Evolutionary conservation across 73 alveolate genomes (phyloP).

Genomic region (Stentor coeruleus): DNA sequence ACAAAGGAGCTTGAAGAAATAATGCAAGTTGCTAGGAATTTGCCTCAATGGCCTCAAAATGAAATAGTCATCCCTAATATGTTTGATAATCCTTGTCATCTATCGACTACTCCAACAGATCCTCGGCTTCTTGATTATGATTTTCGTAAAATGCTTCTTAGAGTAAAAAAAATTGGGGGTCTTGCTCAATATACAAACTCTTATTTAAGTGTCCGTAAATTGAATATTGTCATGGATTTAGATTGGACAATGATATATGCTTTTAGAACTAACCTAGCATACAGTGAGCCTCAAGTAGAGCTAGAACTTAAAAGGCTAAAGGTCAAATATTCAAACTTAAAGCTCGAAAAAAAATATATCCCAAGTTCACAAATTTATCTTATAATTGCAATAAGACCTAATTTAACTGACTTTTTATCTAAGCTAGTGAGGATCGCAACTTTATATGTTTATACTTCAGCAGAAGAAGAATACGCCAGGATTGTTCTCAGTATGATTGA

Average conservation of each 20-base stretch:
- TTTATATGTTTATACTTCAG: conserved; percentile 4
- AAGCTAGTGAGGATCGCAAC: background rate
- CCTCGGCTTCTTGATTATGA: background rate
- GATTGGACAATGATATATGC: conserved; percentile 24
- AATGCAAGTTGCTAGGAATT: background rate
- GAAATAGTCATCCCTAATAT: background rate
- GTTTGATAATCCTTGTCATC: background rate
- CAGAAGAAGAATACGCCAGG: conserved; percentile 10
- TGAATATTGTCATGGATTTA: background rate
- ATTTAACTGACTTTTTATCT: background rate
- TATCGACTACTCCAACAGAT: background rate
- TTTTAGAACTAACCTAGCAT: background rate
- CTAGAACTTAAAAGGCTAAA: background rate
- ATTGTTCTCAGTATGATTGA: background rate
- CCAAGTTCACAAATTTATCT: background rate
- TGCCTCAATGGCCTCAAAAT: background rate
- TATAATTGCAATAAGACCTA: background rate
- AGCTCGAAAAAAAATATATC: background rate
- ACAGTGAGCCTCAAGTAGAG: conserved; percentile 9
- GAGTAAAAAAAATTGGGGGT: background rate
- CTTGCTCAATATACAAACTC: background rate
- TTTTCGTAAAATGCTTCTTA: background rate
- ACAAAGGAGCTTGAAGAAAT: conserved; percentile 1
- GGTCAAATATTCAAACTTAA: background rate
- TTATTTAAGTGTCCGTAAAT: background rate